A percentile compares a stretch with the other conserved stretches of the same genome.
phyloP scores from a whole-genome alignment of 768 basidiomycete species.

The Polyporus arcularius region DNA sequence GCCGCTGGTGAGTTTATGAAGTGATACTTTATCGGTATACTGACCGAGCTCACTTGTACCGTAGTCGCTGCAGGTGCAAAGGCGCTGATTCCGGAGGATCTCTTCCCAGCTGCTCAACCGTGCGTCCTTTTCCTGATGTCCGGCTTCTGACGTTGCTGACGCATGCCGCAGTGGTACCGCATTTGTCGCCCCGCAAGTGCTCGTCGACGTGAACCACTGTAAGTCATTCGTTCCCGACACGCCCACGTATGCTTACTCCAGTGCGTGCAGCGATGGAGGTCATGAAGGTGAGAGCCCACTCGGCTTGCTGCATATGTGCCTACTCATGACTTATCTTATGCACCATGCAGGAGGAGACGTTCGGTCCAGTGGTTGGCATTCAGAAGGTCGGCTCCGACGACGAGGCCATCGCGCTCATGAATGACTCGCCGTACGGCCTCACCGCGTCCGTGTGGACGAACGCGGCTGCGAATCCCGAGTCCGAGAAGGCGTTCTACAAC shows the following conservation, averaged over 20 bases:
- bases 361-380: conserved; percentile 92
- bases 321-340: too few species aligned
- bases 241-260: not conserved
- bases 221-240: conserved; percentile 32
- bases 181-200: conserved; percentile 88
- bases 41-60: not conserved
- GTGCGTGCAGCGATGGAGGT: conserved; percentile 75
- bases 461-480: conserved; percentile 55
- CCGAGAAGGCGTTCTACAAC: conserved; percentile 64
- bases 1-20: conserved; percentile 87
- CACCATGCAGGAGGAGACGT: conserved; percentile 71
- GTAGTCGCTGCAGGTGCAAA: conserved; percentile 79
- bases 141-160: not conserved
- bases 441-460: conserved; percentile 96
- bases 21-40: too few species aligned
- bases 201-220: conserved; percentile 89
- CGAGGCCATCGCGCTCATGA: conserved; percentile 90
- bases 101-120: conserved; percentile 70
- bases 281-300: conserved; percentile 64
- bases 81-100: conserved; percentile 65
- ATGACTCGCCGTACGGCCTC: conserved; percentile 93
- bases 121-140: conserved; percentile 36
- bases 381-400: conserved; percentile 88
- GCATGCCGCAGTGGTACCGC: conserved; percentile 62
- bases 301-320: too few species aligned